Percentiles rank a stretch among this genome's conserved stretches.
Evolutionary conservation across 176 grass and related monocot species (phyloP).

Genomic region (Ampelocalamus luodianensis): DNA sequence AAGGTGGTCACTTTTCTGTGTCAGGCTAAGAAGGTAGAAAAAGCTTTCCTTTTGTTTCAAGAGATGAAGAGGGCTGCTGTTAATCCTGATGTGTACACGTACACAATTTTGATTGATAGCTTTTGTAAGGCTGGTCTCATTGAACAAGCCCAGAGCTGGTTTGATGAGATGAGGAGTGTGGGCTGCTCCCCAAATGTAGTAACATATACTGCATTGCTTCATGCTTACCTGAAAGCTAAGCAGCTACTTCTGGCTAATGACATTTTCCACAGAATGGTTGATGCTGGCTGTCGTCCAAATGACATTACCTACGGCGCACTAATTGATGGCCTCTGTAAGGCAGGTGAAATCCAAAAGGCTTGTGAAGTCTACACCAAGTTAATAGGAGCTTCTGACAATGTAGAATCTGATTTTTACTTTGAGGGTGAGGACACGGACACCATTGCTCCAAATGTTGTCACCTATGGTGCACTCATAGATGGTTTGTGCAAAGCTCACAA

Average conservation of each 20-base stretch:
- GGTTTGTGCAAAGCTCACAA: constrained; percentile 97
- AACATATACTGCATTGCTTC: constrained; percentile 91
- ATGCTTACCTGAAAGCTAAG: constrained; percentile 92
- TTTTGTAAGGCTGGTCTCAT: constrained; percentile 94
- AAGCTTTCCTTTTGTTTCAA: constrained; percentile 84
- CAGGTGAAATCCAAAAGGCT: constrained; percentile 69
- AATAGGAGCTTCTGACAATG: constrained; percentile 58
- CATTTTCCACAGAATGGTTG: constrained; percentile 78
- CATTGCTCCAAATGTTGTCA: constrained; percentile 79
- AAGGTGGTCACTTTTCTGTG: constrained; percentile 84
- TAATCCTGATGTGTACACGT: constrained; percentile 87
- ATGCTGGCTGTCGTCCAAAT: constrained; percentile 77
- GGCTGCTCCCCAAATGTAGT: constrained; percentile 82
- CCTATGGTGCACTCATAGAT: constrained; percentile 93
- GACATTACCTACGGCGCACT: constrained; percentile 82
- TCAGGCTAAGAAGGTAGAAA: constrained; percentile 72
- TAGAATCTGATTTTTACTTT: constrained; percentile 67
- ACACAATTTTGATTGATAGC: constrained; percentile 93
- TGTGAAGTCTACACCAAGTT: constrained; percentile 81
- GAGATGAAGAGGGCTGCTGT: constrained; percentile 85
- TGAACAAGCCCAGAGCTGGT: constrained; percentile 74
- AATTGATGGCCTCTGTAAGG: constrained; percentile 93
- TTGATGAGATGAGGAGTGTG: constrained; percentile 75
- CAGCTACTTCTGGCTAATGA: constrained; percentile 67
- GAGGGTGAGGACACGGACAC: constrained; percentile 33